These are phyloP conservation scores for Phytopythium montanum DNA, from an alignment of 352 stramenopile genomes.

Conservation along the genomic window DNA sequence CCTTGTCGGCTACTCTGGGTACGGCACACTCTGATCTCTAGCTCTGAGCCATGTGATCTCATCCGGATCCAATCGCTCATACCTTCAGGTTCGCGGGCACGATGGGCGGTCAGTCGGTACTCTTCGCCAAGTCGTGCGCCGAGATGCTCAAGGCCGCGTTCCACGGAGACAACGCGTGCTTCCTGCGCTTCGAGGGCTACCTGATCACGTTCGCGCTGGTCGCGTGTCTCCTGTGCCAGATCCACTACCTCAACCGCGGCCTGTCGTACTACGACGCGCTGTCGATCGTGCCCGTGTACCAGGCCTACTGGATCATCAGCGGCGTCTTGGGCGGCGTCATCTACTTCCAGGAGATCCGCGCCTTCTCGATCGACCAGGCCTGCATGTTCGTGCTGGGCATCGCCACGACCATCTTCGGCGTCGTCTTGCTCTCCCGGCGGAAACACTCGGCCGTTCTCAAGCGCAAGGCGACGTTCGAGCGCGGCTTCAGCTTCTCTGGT, in stretches of 20 bases:
- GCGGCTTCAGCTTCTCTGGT: slow-evolving; percentile 66
- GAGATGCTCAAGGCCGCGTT: slow-evolving; percentile 75
- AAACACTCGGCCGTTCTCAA: slow-evolving; percentile 43
- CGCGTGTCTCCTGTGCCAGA: slow-evolving; percentile 60
- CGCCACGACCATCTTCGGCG: slow-evolving; percentile 74
- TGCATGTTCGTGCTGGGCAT: slow-evolving; percentile 86
- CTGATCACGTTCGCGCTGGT: slow-evolving; percentile 57
- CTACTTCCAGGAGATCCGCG: slow-evolving; percentile 90
- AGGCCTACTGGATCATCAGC: slow-evolving; percentile 89
- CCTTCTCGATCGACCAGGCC: slow-evolving; percentile 67
- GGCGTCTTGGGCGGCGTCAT: slow-evolving; percentile 85
- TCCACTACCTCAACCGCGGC: slow-evolving; percentile 79
- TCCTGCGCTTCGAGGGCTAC: slow-evolving; percentile 65
- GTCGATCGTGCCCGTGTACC: slow-evolving; percentile 81
- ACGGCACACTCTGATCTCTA: background rate
- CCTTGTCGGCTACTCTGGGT: slow-evolving; percentile 73
- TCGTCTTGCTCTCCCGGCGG: slow-evolving; percentile 76
- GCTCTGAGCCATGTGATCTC: background rate
- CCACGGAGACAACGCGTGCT: slow-evolving; percentile 49
- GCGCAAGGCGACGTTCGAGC: slow-evolving; percentile 46
- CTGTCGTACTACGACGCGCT: slow-evolving; percentile 80
- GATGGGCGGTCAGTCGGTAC: slow-evolving; percentile 76
- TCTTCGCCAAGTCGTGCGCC: slow-evolving; percentile 83
- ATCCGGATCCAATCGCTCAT: background rate
- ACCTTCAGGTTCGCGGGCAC: slow-evolving; percentile 48